Evolutionary conservation across 2,329 filamentous ascomycete species (phyloP).

Genomic region (Ceratocystis colombiana): DNA sequence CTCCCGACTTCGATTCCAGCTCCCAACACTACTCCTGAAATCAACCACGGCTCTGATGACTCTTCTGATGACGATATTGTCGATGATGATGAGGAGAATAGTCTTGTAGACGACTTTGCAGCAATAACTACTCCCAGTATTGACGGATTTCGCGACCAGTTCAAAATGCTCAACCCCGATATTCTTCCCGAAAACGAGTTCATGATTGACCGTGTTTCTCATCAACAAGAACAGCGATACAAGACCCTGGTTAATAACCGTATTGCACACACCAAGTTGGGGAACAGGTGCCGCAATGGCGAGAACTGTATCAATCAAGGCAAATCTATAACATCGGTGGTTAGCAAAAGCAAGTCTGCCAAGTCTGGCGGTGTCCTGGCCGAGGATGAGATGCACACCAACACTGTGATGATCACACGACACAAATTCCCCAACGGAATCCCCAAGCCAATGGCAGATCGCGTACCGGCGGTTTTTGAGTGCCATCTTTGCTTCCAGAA

Average conservation of each 20-base stretch:
- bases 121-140: conserved; percentile 59
- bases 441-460: conserved; percentile 65
- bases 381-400: conserved; percentile 52
- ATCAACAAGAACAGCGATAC: conserved; percentile 70
- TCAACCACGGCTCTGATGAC: conserved; percentile 32
- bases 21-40: not conserved
- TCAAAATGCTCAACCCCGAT: conserved; percentile 62
- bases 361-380: conserved; percentile 43
- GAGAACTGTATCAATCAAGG: conserved; percentile 56
- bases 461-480: conserved; percentile 78
- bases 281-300: conserved; percentile 52
- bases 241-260: conserved; percentile 62
- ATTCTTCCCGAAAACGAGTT: conserved; percentile 47
- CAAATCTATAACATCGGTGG: conserved; percentile 53
- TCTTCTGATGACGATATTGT: conserved; percentile 52
- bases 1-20: not conserved
- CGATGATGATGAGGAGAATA: conserved; percentile 50
- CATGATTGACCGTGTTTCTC: conserved; percentile 69
- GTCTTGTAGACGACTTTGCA: conserved; percentile 49
- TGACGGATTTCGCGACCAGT: conserved; percentile 66
- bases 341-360: conserved; percentile 49
- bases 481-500: conserved; percentile 77
- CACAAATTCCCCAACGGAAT: conserved; percentile 74
- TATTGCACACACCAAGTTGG: conserved; percentile 54
- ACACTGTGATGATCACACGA: conserved; percentile 57